Evolutionary conservation across 179 eudicot genomes (phyloP).

Genomic region (Camellia oleifera): DNA sequence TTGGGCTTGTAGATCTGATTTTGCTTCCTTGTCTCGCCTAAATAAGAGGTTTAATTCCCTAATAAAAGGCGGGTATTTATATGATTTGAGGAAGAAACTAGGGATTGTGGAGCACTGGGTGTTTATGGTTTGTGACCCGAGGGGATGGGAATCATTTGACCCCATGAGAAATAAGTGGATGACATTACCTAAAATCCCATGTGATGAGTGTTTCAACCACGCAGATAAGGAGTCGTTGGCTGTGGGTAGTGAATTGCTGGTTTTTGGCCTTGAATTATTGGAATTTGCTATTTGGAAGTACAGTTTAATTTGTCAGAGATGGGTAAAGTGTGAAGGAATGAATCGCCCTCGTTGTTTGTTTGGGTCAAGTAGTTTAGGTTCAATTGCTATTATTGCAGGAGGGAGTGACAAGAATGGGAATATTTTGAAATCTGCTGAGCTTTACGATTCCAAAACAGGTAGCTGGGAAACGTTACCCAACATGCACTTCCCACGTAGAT

Average conservation of each 20-base stretch:
- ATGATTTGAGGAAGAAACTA: constrained; percentile 33
- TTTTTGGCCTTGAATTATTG: constrained; percentile 40
- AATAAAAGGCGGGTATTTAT: constrained; percentile 32
- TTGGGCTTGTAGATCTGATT: constrained; percentile 38
- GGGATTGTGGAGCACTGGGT: constrained; percentile 45
- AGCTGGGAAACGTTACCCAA: constrained; percentile 40
- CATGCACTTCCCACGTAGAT: constrained; percentile 41
- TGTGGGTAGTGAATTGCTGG: constrained; percentile 40
- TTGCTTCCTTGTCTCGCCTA: constrained; percentile 34
- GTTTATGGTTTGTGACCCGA: constrained; percentile 39
- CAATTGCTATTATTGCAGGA: constrained; percentile 44
- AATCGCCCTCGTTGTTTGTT: constrained; percentile 38
- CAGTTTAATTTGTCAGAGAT: constrained; percentile 21
- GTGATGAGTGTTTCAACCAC: constrained; percentile 41
- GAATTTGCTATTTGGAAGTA: constrained; percentile 45
- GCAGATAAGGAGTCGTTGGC: constrained; percentile 47
- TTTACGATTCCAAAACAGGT: constrained; percentile 40
- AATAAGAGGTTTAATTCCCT: constrained; percentile 28
- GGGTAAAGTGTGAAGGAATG: constrained; percentile 41
- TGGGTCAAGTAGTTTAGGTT: constrained; percentile 39
- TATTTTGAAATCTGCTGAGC: constrained; percentile 38
- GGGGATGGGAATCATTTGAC: constrained; percentile 48
- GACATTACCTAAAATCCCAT: constrained; percentile 41
- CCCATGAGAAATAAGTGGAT: constrained; percentile 36
- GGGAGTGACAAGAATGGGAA: constrained; percentile 45